Evolutionary conservation across 2,329 filamentous ascomycete species (phyloP).

Genomic region (Sordariomycetes sp.): DNA sequence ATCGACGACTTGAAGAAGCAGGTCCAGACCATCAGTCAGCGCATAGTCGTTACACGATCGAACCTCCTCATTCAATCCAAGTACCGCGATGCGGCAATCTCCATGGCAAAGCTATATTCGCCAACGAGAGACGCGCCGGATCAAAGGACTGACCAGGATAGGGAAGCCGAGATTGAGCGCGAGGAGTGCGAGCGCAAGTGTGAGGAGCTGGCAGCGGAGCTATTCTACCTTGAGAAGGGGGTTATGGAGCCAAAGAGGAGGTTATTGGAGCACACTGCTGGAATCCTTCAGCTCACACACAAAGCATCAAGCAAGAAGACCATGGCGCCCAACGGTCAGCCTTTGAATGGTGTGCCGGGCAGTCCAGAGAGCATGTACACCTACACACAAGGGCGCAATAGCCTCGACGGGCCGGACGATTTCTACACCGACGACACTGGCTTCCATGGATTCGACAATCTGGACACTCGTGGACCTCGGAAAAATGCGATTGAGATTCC

Average conservation of each 20-base stretch:
- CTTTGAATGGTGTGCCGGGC: slow-evolving; percentile 53
- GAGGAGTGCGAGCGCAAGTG: slow-evolving; percentile 69
- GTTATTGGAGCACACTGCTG: slow-evolving; percentile 83
- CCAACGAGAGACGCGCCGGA: slow-evolving; percentile 41
- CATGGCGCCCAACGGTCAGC: slow-evolving; percentile 28
- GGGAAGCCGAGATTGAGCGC: slow-evolving; percentile 66
- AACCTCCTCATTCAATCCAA: slow-evolving; percentile 88
- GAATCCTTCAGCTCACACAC: slow-evolving; percentile 85
- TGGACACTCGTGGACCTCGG: slow-evolving; percentile 33
- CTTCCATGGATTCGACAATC: slow-evolving; percentile 60
- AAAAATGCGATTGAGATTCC: slow-evolving; percentile 41
- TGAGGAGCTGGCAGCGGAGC: slow-evolving; percentile 72
- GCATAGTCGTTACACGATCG: slow-evolving; percentile 72
- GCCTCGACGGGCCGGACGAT: slow-evolving; percentile 43
- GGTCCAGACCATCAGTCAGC: slow-evolving; percentile 58
- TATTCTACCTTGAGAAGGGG: slow-evolving; percentile 71
- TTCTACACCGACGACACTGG: slow-evolving; percentile 69
- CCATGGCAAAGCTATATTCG: slow-evolving; percentile 72
- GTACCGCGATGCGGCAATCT: slow-evolving; percentile 85
- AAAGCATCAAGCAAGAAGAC: slow-evolving; percentile 55
- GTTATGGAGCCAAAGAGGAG: slow-evolving; percentile 65
- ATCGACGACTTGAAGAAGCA: slow-evolving; percentile 89
- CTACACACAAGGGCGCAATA: slow-evolving; percentile 52
- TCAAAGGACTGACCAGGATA: slow-evolving; percentile 36
- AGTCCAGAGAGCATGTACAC: slow-evolving; percentile 72